phyloP scores from a whole-genome alignment of 106 monocot genomes.

The Dendrobium officinale region DNA sequence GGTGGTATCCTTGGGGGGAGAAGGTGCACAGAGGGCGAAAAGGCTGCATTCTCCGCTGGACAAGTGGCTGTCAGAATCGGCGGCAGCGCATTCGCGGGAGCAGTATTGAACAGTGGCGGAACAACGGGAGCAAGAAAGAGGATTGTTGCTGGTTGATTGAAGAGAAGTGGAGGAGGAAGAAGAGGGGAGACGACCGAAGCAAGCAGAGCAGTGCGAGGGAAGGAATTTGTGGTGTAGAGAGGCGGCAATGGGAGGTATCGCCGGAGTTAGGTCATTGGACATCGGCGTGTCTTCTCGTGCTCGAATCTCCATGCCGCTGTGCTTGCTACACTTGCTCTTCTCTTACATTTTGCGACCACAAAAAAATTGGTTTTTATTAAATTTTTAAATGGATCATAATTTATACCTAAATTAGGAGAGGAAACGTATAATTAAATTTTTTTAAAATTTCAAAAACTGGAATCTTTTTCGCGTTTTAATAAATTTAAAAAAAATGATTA shows the following conservation, averaged over 20 bases:
- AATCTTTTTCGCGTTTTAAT: too few species aligned
- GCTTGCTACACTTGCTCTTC: too few species aligned
- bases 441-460: too few species aligned
- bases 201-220: constrained; percentile 55
- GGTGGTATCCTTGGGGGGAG: constrained; percentile 15
- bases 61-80: constrained; percentile 33
- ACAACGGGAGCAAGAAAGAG: constrained; percentile 25
- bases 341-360: too few species aligned
- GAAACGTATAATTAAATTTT: too few species aligned
- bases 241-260: constrained; percentile 43
- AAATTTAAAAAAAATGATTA: too few species aligned
- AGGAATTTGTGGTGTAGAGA: constrained; percentile 58
- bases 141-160: background rate
- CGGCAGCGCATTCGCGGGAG: constrained; percentile 25
- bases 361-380: too few species aligned
- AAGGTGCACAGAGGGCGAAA: constrained; percentile 7
- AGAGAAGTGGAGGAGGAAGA: background rate
- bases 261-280: constrained; percentile 44
- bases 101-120: constrained; percentile 35
- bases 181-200: constrained; percentile 36
- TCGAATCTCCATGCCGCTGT: constrained; percentile 51
- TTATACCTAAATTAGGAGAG: too few species aligned
- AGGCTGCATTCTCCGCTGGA: constrained; percentile 56
- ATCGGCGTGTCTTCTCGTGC: constrained; percentile 26
- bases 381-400: too few species aligned